Conservation (phyloP, 2,329 filamentous ascomycete species). For the Apiospora arundinis region DNA sequence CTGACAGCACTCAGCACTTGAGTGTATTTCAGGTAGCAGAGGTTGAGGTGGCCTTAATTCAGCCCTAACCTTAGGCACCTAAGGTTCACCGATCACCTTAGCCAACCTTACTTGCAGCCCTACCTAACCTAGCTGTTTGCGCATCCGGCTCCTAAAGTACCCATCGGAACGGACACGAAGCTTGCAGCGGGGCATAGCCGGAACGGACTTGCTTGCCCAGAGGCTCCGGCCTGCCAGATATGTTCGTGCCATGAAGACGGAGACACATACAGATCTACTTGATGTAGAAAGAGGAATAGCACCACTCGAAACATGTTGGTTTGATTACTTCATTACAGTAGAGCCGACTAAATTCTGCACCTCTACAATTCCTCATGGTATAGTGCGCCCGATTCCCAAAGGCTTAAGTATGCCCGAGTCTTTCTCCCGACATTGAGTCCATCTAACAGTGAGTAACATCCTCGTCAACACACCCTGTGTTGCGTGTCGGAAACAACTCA, state of each 20-base stretch:
- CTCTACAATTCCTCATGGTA: not conserved
- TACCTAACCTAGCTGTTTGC: not conserved
- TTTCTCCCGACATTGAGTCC: not conserved
- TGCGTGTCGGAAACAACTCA: not conserved
- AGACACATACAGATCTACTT: not conserved
- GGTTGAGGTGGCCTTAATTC: no score
- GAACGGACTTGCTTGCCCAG: not conserved
- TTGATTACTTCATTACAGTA: constrained; percentile 3
- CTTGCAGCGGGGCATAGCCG: not conserved
- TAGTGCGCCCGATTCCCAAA: not conserved
- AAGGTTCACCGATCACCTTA: no score
- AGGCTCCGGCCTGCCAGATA: not conserved
- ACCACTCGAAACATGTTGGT: not conserved
- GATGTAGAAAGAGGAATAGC: not conserved
- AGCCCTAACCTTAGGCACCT: no score
- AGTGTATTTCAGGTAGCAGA: no score
- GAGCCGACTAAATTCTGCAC: not conserved
- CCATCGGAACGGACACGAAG: not conserved
- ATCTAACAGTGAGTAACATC: not conserved
- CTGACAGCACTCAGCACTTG: not conserved
- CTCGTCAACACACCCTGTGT: not conserved
- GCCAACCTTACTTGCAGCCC: not conserved
- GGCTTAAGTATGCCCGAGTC: not conserved
- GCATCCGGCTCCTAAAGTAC: not conserved
- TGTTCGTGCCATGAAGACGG: not conserved